Evolutionary conservation across 2,329 filamentous ascomycete genomes (phyloP).

Genomic region (Lizonia empirigonia): DNA sequence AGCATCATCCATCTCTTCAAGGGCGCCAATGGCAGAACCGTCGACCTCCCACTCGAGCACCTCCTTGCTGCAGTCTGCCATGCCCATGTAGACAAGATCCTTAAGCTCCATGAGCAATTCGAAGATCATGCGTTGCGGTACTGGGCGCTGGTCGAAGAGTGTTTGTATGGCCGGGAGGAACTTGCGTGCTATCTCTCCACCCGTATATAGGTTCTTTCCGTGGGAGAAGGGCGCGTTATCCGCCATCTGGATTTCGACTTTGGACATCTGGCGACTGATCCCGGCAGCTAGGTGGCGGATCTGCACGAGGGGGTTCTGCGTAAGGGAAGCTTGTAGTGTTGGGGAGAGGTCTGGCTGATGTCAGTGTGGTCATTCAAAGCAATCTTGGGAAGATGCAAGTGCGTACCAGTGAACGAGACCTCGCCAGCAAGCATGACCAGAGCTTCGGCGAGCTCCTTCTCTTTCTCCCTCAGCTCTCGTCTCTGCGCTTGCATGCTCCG

Average conservation of each 20-base stretch:
- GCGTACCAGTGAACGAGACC: conserved; percentile 40
- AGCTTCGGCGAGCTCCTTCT: conserved; percentile 44
- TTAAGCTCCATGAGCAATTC: conserved; percentile 45
- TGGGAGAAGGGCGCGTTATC: conserved; percentile 42
- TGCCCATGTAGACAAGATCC: conserved; percentile 37
- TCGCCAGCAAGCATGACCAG: conserved; percentile 43
- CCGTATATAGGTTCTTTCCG: conserved; percentile 43
- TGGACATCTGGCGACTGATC: conserved; percentile 44
- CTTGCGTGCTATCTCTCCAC: conserved; percentile 40
- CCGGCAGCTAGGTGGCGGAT: conserved; percentile 43
- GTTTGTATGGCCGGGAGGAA: conserved; percentile 40
- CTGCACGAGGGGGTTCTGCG: conserved; percentile 41
- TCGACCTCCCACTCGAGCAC: conserved; percentile 41
- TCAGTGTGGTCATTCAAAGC: not conserved
- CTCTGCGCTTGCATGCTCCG: conserved; percentile 44
- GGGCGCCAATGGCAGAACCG: conserved; percentile 24
- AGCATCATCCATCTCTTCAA: conserved; percentile 42
- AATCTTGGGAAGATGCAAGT: not conserved
- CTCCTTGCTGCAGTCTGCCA: conserved; percentile 33
- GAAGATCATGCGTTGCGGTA: conserved; percentile 44
- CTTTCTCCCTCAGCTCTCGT: conserved; percentile 38
- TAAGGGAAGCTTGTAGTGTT: conserved; percentile 39
- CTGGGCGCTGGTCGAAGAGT: conserved; percentile 39
- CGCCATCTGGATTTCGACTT: conserved; percentile 42
- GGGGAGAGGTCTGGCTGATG: conserved; percentile 32